Percentiles rank a stretch among this genome's conserved stretches.
Evolutionary conservation across 2,329 filamentous ascomycete genomes (phyloP).

Genomic region (Penicillium digitatum): DNA sequence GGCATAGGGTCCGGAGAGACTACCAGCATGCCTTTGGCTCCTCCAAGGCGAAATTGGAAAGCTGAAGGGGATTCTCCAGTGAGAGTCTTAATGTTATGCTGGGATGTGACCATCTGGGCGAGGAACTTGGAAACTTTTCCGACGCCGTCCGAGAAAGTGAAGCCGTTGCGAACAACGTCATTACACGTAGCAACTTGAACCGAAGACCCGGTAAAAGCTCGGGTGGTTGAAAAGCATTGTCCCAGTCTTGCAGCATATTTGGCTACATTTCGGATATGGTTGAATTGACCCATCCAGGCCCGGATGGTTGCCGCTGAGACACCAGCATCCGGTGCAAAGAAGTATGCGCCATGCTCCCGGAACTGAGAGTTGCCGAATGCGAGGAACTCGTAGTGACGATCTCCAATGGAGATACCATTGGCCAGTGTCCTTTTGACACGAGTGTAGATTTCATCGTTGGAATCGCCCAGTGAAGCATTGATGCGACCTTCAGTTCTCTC

Average conservation of each 20-base stretch:
- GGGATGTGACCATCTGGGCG: conserved; percentile 66
- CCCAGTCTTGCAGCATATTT: conserved; percentile 86
- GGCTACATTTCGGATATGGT: conserved; percentile 74
- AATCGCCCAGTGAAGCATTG: conserved; percentile 52
- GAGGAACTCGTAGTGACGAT: conserved; percentile 79
- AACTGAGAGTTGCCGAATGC: conserved; percentile 96
- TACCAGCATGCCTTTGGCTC: conserved; percentile 83
- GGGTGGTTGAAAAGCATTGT: conserved; percentile 92
- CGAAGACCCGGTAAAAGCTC: conserved; percentile 63
- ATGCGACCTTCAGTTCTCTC: conserved; percentile 65
- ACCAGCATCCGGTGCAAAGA: conserved; percentile 70
- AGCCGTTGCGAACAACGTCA: conserved; percentile 66
- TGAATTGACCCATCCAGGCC: conserved; percentile 80
- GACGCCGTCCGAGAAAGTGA: conserved; percentile 84
- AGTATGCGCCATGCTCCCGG: conserved; percentile 85
- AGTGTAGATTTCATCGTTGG: conserved; percentile 67
- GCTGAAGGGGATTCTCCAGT: conserved; percentile 65
- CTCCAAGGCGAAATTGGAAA: conserved; percentile 87
- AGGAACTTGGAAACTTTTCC: conserved; percentile 83
- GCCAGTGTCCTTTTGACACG: conserved; percentile 67
- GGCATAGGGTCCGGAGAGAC: conserved; percentile 66
- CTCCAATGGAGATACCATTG: conserved; percentile 78
- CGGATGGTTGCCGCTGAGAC: conserved; percentile 73
- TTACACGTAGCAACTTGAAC: conserved; percentile 57
- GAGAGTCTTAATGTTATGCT: conserved; percentile 59